phyloP scores from a whole-genome alignment of 106 monocot genomes.

The Ottelia alismoides region DNA sequence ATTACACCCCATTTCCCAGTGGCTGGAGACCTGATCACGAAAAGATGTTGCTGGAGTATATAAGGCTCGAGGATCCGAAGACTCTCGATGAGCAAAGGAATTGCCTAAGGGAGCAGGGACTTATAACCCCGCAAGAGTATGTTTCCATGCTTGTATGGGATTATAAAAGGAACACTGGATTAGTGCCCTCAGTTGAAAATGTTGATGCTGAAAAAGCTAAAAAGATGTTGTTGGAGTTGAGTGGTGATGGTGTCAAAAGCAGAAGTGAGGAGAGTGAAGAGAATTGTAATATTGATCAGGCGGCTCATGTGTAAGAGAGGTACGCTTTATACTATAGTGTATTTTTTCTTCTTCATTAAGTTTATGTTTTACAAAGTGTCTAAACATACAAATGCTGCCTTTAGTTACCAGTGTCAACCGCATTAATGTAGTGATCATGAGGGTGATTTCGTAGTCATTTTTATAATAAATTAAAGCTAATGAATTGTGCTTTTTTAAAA shows the following conservation, averaged over 20 bases:
- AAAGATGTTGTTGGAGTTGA: slow-evolving; percentile 44
- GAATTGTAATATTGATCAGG: slow-evolving; percentile 12
- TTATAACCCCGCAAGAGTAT: slow-evolving; percentile 85
- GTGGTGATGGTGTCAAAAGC: slow-evolving; percentile 13
- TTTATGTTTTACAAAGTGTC: no score
- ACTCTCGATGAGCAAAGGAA: slow-evolving; percentile 50
- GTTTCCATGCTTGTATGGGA: slow-evolving; percentile 94
- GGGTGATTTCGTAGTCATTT: no score
- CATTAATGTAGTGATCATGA: no score
- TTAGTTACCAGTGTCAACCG: no score
- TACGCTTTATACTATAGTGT: no score
- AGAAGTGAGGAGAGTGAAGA: slow-evolving; percentile 22
- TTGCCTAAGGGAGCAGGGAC: slow-evolving; percentile 58
- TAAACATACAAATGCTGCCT: no score
- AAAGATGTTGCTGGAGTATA: slow-evolving; percentile 63
- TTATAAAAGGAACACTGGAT: slow-evolving; percentile 79
- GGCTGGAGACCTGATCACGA: slow-evolving; percentile 91
- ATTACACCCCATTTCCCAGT: slow-evolving; percentile 82
- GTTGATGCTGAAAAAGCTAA: slow-evolving; percentile 34
- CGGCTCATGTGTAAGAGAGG: slow-evolving; percentile 30
- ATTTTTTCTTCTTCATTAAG: no score
- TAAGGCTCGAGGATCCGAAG: slow-evolving; percentile 48
- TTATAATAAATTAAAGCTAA: no score
- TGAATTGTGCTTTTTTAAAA: no score
- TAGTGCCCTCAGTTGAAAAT: slow-evolving; percentile 32